A percentile compares a stretch with the other conserved stretches of the same genome.
These are phyloP conservation scores for Herpetospermum pedunculosum DNA, from an alignment of 306 rosid genomes.

Conservation along the genomic window DNA sequence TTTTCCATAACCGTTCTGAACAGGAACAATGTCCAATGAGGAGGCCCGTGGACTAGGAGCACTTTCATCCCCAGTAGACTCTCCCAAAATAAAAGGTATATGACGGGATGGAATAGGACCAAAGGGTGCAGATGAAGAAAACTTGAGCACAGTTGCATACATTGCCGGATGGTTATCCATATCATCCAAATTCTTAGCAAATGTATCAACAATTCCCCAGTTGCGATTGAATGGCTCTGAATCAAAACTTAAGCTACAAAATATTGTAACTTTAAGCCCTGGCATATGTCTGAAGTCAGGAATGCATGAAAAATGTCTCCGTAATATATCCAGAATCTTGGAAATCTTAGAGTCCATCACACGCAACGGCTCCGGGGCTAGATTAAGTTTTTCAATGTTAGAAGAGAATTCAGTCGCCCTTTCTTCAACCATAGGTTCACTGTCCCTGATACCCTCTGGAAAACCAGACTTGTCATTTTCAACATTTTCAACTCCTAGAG, in stretches of 20 bases:
- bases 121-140: conserved; percentile 80
- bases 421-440: conserved; percentile 50
- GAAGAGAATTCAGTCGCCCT: conserved; percentile 32
- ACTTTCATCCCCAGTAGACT: conserved; percentile 33
- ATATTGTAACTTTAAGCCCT: conserved; percentile 63
- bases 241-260: conserved; percentile 64
- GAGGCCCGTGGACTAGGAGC: conserved; percentile 25
- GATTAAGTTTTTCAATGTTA: conserved; percentile 28
- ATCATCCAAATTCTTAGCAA: conserved; percentile 33
- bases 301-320: conserved; percentile 76
- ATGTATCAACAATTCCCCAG: conserved; percentile 30
- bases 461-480: conserved; percentile 35
- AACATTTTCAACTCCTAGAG: conserved; percentile 35
- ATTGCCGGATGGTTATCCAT: conserved; percentile 69
- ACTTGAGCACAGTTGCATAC: conserved; percentile 73
- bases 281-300: conserved; percentile 85
- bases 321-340: conserved; percentile 53
- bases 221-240: conserved; percentile 48
- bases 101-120: conserved; percentile 59
- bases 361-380: conserved; percentile 53
- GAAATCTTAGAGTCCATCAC: conserved; percentile 81
- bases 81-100: conserved; percentile 91
- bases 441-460: conserved; percentile 48
- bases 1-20: conserved; percentile 39
- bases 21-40: conserved; percentile 59